These are phyloP conservation scores for Leishmania tarentolae DNA, from an alignment of 208 protist genomes.

Conservation along the genomic window DNA sequence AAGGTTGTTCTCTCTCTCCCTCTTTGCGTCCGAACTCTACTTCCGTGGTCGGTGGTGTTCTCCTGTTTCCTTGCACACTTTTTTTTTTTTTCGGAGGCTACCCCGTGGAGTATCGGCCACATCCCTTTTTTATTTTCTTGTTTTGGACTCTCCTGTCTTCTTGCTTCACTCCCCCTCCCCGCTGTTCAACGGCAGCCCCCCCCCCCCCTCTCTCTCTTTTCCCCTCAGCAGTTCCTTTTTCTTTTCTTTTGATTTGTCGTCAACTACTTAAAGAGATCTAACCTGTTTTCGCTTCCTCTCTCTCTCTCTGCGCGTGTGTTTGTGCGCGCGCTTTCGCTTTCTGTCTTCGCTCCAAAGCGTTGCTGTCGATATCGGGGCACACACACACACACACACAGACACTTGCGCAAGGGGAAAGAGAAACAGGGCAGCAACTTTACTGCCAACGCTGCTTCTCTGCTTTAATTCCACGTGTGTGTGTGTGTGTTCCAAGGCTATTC, in stretches of 20 bases:
- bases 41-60: not conserved
- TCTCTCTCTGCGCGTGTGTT: no score
- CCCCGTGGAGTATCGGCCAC: not conserved
- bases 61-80: not conserved
- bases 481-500: no score
- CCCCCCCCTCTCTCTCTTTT: not conserved
- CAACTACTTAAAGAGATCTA: not conserved
- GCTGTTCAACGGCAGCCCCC: not conserved
- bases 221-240: not conserved
- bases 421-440: not conserved
- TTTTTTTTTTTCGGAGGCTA: not conserved
- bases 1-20: no score
- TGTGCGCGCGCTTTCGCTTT: not conserved
- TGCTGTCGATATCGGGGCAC: not conserved
- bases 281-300: not conserved
- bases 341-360: not conserved
- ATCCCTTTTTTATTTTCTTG: not conserved
- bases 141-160: not conserved
- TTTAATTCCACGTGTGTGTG: not conserved
- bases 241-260: slow-evolving; percentile 12
- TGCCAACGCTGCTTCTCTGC: not conserved
- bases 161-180: not conserved
- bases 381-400: not conserved
- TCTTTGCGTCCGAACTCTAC: no score
- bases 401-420: not conserved